phyloP scores from a whole-genome alignment of 2,329 filamentous ascomycete species.

The Samsoniella hepiali region DNA sequence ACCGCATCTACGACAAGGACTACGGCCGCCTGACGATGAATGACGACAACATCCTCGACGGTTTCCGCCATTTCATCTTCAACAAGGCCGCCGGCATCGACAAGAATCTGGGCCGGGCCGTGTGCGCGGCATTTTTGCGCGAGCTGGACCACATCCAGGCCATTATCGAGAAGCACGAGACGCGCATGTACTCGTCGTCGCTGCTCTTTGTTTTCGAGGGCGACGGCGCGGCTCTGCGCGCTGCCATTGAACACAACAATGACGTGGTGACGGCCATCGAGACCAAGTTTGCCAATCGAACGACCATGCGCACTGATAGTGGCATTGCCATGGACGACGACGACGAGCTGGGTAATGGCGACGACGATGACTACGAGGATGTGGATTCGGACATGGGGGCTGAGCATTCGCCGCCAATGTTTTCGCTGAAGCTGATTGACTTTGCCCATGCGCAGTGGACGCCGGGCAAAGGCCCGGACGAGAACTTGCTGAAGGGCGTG shows the following conservation, averaged over 20 bases:
- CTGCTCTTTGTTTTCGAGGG: conserved; percentile 64
- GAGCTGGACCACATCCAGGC: conserved; percentile 53
- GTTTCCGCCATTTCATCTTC: conserved; percentile 57
- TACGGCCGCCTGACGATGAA: conserved; percentile 55
- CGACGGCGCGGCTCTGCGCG: conserved; percentile 52
- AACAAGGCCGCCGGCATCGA: conserved; percentile 57
- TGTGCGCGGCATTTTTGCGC: conserved; percentile 51
- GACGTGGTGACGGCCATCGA: conserved; percentile 50
- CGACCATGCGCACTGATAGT: conserved; percentile 51
- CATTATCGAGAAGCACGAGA: conserved; percentile 54
- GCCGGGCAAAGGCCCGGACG: conserved; percentile 77
- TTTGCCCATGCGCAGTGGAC: conserved; percentile 91
- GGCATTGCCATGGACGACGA: conserved; percentile 50
- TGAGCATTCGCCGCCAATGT: conserved; percentile 58
- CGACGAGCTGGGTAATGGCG: conserved; percentile 35
- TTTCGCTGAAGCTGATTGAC: conserved; percentile 84
- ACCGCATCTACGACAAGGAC: conserved; percentile 61
- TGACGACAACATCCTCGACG: conserved; percentile 51
- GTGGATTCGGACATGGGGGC: conserved; percentile 42
- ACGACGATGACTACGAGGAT: conserved; percentile 48
- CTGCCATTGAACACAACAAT: conserved; percentile 54
- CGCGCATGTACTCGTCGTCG: conserved; percentile 62
- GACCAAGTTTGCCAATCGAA: conserved; percentile 32
- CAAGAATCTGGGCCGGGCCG: conserved; percentile 52
- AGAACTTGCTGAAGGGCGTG: conserved; percentile 76